phyloP scores from a whole-genome alignment of 768 basidiomycete species.

The Neoboletus magnificus region DNA sequence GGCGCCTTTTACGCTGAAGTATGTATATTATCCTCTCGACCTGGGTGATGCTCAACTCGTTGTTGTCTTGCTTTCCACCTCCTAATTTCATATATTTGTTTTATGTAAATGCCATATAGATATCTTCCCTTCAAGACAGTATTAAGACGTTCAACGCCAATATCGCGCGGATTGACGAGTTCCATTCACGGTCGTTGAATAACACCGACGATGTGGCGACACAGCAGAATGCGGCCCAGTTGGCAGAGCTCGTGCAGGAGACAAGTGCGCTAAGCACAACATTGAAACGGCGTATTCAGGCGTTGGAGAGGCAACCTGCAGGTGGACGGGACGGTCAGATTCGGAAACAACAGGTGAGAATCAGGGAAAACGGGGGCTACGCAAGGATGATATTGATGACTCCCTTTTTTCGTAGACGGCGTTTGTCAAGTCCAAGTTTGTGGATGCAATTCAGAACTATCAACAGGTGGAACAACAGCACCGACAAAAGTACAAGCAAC shows the following conservation, averaged over 20 bases:
- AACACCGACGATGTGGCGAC: conserved; percentile 68
- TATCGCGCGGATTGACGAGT: conserved; percentile 62
- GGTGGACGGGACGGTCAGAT: conserved; percentile 64
- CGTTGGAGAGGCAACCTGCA: conserved; percentile 64
- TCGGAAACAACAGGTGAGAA: conserved; percentile 69
- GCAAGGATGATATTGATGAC: conserved; percentile 16
- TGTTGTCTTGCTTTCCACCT: neutral
- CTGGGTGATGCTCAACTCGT: neutral
- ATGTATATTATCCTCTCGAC: conserved; percentile 13
- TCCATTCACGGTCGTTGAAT: conserved; percentile 73
- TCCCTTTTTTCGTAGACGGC: conserved; percentile 42
- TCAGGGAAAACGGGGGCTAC: neutral
- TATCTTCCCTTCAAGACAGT: conserved; percentile 70
- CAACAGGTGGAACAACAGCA: conserved; percentile 81
- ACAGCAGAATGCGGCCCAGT: conserved; percentile 55
- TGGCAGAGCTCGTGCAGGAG: conserved; percentile 68
- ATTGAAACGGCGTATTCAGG: conserved; percentile 71
- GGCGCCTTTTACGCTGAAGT: conserved; percentile 74
- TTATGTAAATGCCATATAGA: conserved; percentile 42
- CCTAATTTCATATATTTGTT: neutral
- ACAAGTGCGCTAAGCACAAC: conserved; percentile 67
- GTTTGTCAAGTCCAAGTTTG: conserved; percentile 70
- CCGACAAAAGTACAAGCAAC: conserved; percentile 72
- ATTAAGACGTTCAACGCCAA: conserved; percentile 67
- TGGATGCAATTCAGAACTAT: conserved; percentile 83